A percentile compares a stretch with the other conserved stretches of the same genome.
phyloP scores from a whole-genome alignment of 2,329 filamentous ascomycete species.

The Aspergillus ochraceoroseus region DNA sequence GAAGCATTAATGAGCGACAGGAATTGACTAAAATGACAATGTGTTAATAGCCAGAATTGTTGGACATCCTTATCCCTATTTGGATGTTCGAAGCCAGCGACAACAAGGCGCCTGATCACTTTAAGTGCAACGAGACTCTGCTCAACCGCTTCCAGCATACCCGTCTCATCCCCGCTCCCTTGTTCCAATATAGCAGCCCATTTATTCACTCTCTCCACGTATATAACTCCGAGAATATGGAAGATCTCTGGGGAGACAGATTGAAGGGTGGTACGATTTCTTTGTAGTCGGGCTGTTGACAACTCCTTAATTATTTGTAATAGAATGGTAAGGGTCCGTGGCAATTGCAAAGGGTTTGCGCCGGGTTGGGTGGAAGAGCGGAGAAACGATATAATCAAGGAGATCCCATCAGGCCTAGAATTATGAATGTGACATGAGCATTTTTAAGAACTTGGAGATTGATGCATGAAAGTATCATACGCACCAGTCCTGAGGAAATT shows the following conservation, averaged over 20 bases:
- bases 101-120: constrained; percentile 69
- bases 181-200: constrained; percentile 62
- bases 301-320: constrained; percentile 88
- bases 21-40: constrained; percentile 72
- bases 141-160: constrained; percentile 60
- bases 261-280: constrained; percentile 71
- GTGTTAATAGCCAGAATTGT: constrained; percentile 74
- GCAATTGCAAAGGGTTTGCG: constrained; percentile 61
- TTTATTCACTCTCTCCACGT: constrained; percentile 63
- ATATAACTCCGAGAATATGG: constrained; percentile 72
- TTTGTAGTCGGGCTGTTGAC: constrained; percentile 69
- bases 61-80: constrained; percentile 71
- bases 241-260: constrained; percentile 76
- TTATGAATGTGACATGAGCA: constrained; percentile 11
- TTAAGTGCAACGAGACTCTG: constrained; percentile 77
- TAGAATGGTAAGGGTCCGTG: constrained; percentile 68
- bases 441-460: not conserved
- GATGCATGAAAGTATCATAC: constrained; percentile 7
- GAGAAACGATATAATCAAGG: constrained; percentile 57
- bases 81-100: constrained; percentile 78
- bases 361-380: constrained; percentile 51
- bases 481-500: constrained; percentile 82
- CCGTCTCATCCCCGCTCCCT: constrained; percentile 55
- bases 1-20: constrained; percentile 59
- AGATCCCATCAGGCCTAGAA: constrained; percentile 47